Base-by-base conservation (phyloP, 2,329 filamentous ascomycete species). In the Claviceps maximensis region DNA sequence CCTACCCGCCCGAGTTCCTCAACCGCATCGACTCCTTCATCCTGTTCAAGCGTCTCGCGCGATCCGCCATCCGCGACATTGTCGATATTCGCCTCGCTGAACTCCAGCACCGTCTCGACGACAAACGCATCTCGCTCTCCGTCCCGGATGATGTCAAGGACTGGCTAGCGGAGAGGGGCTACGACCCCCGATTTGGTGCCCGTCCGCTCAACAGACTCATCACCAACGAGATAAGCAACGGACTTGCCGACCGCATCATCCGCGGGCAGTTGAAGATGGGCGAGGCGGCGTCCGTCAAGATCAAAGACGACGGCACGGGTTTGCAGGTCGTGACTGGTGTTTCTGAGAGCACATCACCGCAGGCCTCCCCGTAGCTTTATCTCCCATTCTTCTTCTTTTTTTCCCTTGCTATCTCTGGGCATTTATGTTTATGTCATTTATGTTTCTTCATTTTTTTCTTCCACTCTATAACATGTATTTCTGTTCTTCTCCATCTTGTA, bases 21-120 rank as follows among this genome's bases (percentile, higher is more conserved):
- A 97, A 98, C 71, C 82, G 93, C 21, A 89, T 97, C 57, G 91
- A 97, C 68, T 91, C 94, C 56, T 96, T 97, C 72, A 96, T 97
- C 66, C 74, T 97, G 63, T 97, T 97, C 76, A 91, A 90, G 70
- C 81, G 91, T 9, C 78, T 97, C 2, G 87, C 88, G 1, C 78
- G 77, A 31, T 74, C 77, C 19, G 90, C 91, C 17, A 77, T 97
- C 53, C 79, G 89, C 31, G 90, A 95, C 63, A 97, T 97, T 58
- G 89, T 96, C 49, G 89, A 97, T 63, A 96, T 97, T 58, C 82
- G 93, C 33, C 75, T 97, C 48, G 79, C 77, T 56, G 93, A 97
- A 70, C 75, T 97, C 8, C 90, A 96, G 68, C 71, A 73, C 51
- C 82, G 89, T 42, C 80, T 97, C 1, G 84, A 93, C 57, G 90